Evolutionary conservation across 192 early-diverging fungal species (phyloP).

Genomic region (Coemansia asiatica): DNA sequence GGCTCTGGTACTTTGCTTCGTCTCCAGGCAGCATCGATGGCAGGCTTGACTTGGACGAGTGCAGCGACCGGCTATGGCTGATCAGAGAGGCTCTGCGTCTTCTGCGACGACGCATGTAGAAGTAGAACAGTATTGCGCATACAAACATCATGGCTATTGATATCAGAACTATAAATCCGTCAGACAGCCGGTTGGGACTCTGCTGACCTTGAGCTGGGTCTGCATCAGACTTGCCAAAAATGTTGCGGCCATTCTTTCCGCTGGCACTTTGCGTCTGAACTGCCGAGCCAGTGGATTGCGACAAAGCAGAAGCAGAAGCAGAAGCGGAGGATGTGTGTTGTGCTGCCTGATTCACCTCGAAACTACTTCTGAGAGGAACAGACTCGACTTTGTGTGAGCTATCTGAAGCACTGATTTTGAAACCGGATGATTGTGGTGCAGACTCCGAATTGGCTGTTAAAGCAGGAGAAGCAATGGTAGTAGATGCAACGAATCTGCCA

Average conservation of each 20-base stretch:
- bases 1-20: constrained; percentile 1
- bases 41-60: constrained; percentile 7
- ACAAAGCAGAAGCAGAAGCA: too few relatives aligned
- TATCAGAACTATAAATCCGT: constrained; percentile 46
- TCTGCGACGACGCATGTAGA: constrained; percentile 32
- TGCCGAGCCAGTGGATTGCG: too few relatives aligned
- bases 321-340: not conserved
- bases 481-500: not conserved
- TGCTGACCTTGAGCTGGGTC: not conserved
- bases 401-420: not conserved
- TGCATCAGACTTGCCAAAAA: not conserved
- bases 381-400: too few relatives aligned
- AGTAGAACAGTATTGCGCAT: constrained; percentile 29
- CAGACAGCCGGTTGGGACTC: constrained; percentile 13
- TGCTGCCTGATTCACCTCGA: not conserved
- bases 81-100: not conserved
- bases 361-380: too few relatives aligned
- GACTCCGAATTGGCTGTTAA: not conserved
- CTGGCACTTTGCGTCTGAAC: too few relatives aligned
- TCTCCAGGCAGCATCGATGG: constrained; percentile 7
- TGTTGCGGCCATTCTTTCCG: not conserved
- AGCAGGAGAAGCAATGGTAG: not conserved
- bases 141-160: constrained; percentile 29
- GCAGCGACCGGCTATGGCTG: not conserved
- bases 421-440: not conserved